Percentiles rank a stretch among this genome's conserved stretches.
These are phyloP conservation scores for Peniophora sp. DNA, from an alignment of 1,284 basidiomycete species.

Conservation along the genomic window DNA sequence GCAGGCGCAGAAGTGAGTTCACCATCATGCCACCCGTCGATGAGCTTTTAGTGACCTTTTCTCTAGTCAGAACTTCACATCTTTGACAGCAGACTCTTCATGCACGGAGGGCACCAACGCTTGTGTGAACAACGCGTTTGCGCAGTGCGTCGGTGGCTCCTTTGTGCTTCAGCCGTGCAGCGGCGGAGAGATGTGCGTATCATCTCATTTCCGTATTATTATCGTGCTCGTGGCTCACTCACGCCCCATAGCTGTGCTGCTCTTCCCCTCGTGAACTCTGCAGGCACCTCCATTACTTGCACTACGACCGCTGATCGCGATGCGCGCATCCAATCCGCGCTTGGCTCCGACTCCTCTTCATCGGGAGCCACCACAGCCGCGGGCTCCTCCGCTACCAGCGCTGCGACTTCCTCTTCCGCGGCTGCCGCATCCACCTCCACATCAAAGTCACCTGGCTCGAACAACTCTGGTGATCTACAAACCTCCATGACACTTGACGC, in stretches of 20 bases:
- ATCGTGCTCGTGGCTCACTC: background rate
- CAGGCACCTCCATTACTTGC: slow-evolving; percentile 39
- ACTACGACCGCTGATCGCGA: slow-evolving; percentile 32
- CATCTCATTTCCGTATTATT: too few relatives aligned
- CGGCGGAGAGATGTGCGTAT: slow-evolving; percentile 34
- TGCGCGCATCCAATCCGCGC: slow-evolving; percentile 32
- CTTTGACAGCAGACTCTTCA: slow-evolving; percentile 30
- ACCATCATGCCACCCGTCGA: background rate
- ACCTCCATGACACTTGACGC: slow-evolving; percentile 43
- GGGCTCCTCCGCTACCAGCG: background rate
- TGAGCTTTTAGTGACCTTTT: slow-evolving; percentile 7
- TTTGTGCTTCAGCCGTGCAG: slow-evolving; percentile 36
- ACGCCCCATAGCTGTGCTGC: slow-evolving; percentile 39
- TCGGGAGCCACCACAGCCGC: slow-evolving; percentile 8
- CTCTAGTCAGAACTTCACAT: slow-evolving; percentile 36
- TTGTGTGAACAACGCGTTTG: slow-evolving; percentile 37
- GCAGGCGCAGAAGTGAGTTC: slow-evolving; percentile 41
- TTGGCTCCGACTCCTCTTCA: slow-evolving; percentile 15
- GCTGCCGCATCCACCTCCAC: background rate
- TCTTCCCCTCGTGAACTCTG: slow-evolving; percentile 36
- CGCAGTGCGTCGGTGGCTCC: slow-evolving; percentile 41
- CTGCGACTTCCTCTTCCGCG: background rate
- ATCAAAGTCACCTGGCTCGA: background rate
- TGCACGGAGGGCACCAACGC: slow-evolving; percentile 39
- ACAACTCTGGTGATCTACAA: slow-evolving; percentile 12